These are phyloP conservation scores for Barnettozyma populi DNA, from an alignment of 805 yeast genomes.

Conservation along the genomic window DNA sequence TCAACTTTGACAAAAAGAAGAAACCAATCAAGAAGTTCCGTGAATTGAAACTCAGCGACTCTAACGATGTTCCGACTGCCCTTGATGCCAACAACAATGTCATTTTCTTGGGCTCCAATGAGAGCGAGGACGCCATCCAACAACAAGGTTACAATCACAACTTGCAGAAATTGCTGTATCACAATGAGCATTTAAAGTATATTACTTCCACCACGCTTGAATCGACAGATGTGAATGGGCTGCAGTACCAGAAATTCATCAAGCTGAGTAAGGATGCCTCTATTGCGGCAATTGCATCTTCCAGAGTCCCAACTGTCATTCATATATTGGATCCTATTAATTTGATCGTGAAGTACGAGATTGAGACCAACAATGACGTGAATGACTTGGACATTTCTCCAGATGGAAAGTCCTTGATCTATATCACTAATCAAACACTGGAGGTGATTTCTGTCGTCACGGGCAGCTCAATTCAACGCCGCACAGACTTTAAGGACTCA, in stretches of 20 bases:
- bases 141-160: slow-evolving; percentile 54
- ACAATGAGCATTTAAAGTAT: slow-evolving; percentile 65
- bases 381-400: slow-evolving; percentile 68
- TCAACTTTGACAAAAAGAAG: slow-evolving; percentile 47
- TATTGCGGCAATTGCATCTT: slow-evolving; percentile 67
- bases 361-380: slow-evolving; percentile 51
- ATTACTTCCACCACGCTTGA: slow-evolving; percentile 57
- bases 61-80: slow-evolving; percentile 82
- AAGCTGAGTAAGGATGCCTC: slow-evolving; percentile 52
- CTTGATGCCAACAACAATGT: slow-evolving; percentile 50
- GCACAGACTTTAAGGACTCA: slow-evolving; percentile 30
- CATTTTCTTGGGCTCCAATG: slow-evolving; percentile 76
- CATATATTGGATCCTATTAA: slow-evolving; percentile 56
- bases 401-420: slow-evolving; percentile 62
- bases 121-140: slow-evolving; percentile 51
- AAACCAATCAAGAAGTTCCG: slow-evolving; percentile 58
- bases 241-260: slow-evolving; percentile 54
- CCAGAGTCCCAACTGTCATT: slow-evolving; percentile 60
- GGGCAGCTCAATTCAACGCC: slow-evolving; percentile 31
- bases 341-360: slow-evolving; percentile 50
- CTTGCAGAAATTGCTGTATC: slow-evolving; percentile 61
- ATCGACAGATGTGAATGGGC: slow-evolving; percentile 33
- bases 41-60: slow-evolving; percentile 55
- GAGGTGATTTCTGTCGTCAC: slow-evolving; percentile 37
- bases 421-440: slow-evolving; percentile 53